These are phyloP conservation scores for Wallemia hederae DNA, from an alignment of 1,284 basidiomycete species.

Conservation along the genomic window DNA sequence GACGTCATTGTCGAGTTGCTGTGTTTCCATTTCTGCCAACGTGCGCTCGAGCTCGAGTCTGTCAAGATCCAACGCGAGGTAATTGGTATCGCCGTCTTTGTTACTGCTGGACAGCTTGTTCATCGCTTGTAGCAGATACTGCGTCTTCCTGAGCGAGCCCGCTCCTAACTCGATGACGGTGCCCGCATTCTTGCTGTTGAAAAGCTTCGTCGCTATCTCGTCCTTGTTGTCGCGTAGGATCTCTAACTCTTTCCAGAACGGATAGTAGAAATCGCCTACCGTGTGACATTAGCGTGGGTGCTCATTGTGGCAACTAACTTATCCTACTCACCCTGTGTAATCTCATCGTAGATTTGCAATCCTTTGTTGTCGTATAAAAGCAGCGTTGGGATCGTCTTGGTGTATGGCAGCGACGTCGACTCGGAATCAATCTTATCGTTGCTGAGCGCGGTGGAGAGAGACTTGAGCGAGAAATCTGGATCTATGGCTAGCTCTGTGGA, in stretches of 20 bases:
- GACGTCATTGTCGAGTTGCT: slow-evolving; percentile 36
- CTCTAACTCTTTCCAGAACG: slow-evolving; percentile 4
- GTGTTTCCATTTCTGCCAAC: slow-evolving; percentile 31
- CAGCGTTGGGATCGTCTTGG: slow-evolving; percentile 47
- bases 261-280: neutral
- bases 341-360: slow-evolving; percentile 26
- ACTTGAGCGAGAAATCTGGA: neutral
- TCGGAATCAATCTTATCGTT: neutral
- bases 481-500: neutral
- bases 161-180: slow-evolving; percentile 11
- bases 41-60: slow-evolving; percentile 56
- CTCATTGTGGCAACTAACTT: neutral
- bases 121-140: slow-evolving; percentile 49
- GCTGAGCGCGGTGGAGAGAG: neutral
- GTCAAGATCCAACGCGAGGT: slow-evolving; percentile 82
- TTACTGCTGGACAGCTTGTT: slow-evolving; percentile 18
- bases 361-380: slow-evolving; percentile 66
- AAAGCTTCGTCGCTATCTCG: neutral
- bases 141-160: slow-evolving; percentile 51
- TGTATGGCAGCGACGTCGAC: slow-evolving; percentile 3
- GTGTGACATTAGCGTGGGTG: neutral
- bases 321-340: neutral
- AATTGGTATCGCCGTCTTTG: slow-evolving; percentile 32
- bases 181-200: neutral
- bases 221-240: slow-evolving; percentile 1